Base-by-base conservation (phyloP, 2,329 filamentous ascomycete species). In the Fusarium sp. region DNA sequence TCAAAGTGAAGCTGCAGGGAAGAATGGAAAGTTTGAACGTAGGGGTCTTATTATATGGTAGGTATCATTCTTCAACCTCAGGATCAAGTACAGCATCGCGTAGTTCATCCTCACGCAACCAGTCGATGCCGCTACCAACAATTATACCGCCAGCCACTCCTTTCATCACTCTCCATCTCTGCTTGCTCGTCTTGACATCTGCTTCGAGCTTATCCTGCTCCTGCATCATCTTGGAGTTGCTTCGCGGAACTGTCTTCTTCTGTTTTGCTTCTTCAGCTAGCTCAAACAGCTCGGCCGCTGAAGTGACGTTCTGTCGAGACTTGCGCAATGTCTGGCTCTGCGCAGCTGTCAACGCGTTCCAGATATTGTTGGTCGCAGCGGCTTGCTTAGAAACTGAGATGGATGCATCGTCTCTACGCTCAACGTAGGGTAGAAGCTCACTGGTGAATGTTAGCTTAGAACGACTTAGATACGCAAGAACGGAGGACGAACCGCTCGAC, bases 121-220 rank as follows among this genome's bases (percentile, higher is more conserved):
- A 97, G 75, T 97, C 90, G 55, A 96, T 84, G 46, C 94, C 94
- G 78, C 93, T 97, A 5, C 92, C 93, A 7, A 89, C 92, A 46
- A 97, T 87, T 57, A 94, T 86, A 18, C 91, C 93, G 74, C 91
- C 92, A n/a, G 92, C 86, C 42, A 94, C 88, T 24, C 88, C 92
- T 81, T 95, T 96, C 78, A 95, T 87, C 20, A 91, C 89, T 74
- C 89, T 88, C 90, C 90, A 93, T 74, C 87, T 86, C 69, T 89
- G 88, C 65, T 87, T 87, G 76, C 89, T 91, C 22, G 82, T 82
- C 72, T 86, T 89, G 62, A 92, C 80, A 40, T 90, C 85, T 7
- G 77, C 80, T 72, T 93, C 88, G 13, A 91, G 81, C 50, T 80
- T 80, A 36, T 85, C 80, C 26, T 94, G 82, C 76, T 91, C 84